phyloP scores from a whole-genome alignment of 2,329 filamentous ascomycete species.

The Venturiaceae sp. region DNA sequence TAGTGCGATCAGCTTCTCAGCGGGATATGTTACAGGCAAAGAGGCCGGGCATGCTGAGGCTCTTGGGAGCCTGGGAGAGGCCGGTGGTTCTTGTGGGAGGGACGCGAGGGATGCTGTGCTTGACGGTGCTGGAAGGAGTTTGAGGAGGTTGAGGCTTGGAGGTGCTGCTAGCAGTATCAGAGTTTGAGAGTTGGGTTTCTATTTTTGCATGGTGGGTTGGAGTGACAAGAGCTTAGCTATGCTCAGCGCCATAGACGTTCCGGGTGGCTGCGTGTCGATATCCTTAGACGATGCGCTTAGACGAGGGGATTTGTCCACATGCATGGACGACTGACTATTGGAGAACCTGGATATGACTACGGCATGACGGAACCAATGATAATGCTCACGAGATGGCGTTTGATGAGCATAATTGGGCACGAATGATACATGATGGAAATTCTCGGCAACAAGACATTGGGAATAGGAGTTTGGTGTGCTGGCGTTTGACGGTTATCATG shows the following conservation, averaged over 20 bases:
- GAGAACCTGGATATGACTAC: not conserved
- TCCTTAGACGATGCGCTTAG: not conserved
- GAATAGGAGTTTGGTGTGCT: not conserved
- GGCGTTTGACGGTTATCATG: not conserved
- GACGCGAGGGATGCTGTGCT: not conserved
- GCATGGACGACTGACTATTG: not conserved
- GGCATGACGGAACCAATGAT: not conserved
- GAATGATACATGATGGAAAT: not conserved
- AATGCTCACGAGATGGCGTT: not conserved
- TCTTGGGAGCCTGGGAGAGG: not conserved
- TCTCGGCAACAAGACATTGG: not conserved
- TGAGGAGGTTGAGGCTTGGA: not conserved
- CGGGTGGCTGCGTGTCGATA: not conserved
- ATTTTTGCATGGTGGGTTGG: not conserved
- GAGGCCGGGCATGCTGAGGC: constrained; percentile 47
- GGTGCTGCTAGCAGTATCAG: constrained; percentile 1
- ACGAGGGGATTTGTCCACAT: not conserved
- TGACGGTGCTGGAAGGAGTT: constrained; percentile 3
- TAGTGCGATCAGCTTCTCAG: constrained; percentile 54
- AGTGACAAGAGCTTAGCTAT: too few relatives aligned
- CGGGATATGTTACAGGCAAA: constrained; percentile 52
- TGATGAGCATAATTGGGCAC: not conserved
- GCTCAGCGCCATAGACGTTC: not conserved
- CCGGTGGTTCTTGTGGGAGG: not conserved
- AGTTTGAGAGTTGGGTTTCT: not conserved